Conservation (phyloP, 169 alveolate genomes). For the Plasmodium yoelii region DNA sequence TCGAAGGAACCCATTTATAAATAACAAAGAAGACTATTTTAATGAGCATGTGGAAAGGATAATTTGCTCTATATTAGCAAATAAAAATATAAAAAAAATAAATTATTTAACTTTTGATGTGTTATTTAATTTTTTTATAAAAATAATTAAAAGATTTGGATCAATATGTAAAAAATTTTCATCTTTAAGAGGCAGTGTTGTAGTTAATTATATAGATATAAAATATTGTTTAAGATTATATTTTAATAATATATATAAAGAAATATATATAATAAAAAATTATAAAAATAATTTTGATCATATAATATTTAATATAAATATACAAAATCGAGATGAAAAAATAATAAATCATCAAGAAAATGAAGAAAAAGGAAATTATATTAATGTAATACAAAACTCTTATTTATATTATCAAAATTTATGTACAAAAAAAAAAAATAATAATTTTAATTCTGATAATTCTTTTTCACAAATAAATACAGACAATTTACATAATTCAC, state of each 20-base stretch:
- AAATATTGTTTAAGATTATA: slow-evolving; percentile 38
- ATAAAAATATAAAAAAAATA: slow-evolving; percentile 33
- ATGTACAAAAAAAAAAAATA: slow-evolving; percentile 41
- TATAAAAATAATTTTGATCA: slow-evolving; percentile 5
- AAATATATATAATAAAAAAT: slow-evolving; percentile 34
- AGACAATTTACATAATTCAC: neutral
- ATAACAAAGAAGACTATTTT: slow-evolving; percentile 59
- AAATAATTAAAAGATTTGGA: slow-evolving; percentile 56
- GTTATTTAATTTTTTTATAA: slow-evolving; percentile 47
- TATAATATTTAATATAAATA: slow-evolving; percentile 10
- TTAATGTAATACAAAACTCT: slow-evolving; percentile 57
- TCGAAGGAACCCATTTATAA: slow-evolving; percentile 49
- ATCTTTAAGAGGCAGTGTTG: slow-evolving; percentile 61
- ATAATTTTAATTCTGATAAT: slow-evolving; percentile 8
- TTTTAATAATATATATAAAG: slow-evolving; percentile 41
- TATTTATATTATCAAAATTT: slow-evolving; percentile 52
- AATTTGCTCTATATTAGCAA: slow-evolving; percentile 30
- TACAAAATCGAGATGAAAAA: neutral
- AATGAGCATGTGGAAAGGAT: slow-evolving; percentile 27
- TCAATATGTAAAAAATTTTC: slow-evolving; percentile 36
- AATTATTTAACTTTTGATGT: slow-evolving; percentile 23
- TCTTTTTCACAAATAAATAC: neutral
- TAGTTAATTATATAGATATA: slow-evolving; percentile 65
- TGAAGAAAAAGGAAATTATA: slow-evolving; percentile 27
- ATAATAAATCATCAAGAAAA: neutral